Evolutionary conservation across 768 basidiomycete species (phyloP).

Genomic region (Amanita rimosa): DNA sequence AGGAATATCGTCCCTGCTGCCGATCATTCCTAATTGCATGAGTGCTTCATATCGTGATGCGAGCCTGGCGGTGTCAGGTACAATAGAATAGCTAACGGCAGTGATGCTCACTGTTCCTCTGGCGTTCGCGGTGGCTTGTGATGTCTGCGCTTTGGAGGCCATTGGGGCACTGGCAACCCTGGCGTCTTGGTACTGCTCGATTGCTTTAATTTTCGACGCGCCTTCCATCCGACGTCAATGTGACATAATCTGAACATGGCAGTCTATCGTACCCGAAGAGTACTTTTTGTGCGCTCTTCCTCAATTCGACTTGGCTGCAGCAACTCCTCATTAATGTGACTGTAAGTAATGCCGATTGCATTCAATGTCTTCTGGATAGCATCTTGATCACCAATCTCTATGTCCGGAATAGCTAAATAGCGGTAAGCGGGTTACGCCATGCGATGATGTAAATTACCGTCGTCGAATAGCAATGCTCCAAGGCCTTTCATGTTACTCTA

Average conservation of each 20-base stretch:
- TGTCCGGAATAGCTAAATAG: background rate
- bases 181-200: conserved; percentile 13
- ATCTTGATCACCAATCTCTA: conserved; percentile 22
- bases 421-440: background rate
- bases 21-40: conserved; percentile 50
- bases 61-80: conserved; percentile 26
- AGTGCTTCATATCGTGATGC: conserved; percentile 46
- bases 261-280: conserved; percentile 30
- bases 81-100: background rate
- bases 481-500: conserved; percentile 50
- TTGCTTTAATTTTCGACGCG: conserved; percentile 17
- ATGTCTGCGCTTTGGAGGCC: conserved; percentile 58
- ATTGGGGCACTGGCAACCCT: conserved; percentile 28
- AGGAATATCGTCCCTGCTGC: conserved; percentile 35
- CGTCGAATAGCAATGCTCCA: conserved; percentile 59
- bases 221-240: background rate
- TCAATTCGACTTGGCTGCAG: conserved; percentile 60
- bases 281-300: conserved; percentile 45
- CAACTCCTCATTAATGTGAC: conserved; percentile 64
- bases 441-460: conserved; percentile 29
- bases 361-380: conserved; percentile 43
- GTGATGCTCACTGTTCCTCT: conserved; percentile 34
- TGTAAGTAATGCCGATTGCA: conserved; percentile 57
- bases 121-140: conserved; percentile 37
- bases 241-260: background rate